Conservation (phyloP, 768 basidiomycete genomes). For the Tulasnella sp. region DNA sequence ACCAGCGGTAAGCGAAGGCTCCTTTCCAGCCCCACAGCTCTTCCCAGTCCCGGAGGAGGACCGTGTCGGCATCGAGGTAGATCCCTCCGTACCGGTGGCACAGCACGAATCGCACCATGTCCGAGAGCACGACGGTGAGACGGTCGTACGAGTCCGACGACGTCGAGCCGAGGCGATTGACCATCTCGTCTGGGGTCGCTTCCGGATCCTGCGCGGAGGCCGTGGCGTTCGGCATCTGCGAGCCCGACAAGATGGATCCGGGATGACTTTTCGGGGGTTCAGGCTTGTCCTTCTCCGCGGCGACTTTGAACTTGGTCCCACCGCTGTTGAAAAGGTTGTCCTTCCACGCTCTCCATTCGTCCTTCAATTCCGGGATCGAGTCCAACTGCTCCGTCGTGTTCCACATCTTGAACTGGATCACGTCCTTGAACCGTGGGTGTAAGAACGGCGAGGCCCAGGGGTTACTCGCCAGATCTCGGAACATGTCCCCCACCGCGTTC, state of each 20-base stretch:
- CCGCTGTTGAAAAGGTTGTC: constrained; percentile 80
- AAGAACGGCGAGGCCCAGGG: constrained; percentile 95
- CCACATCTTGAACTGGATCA: constrained; percentile 94
- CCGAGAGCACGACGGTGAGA: constrained; percentile 84
- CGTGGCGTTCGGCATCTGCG: constrained; percentile 16
- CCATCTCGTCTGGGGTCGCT: constrained; percentile 32
- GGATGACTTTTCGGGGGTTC: constrained; percentile 12
- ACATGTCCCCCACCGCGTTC: constrained; percentile 71
- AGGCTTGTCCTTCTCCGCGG: constrained; percentile 29
- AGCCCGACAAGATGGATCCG: constrained; percentile 23
- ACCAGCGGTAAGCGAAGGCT: constrained; percentile 96
- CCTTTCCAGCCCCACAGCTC: constrained; percentile 96
- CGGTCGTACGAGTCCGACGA: constrained; percentile 81
- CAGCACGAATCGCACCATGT: constrained; percentile 96
- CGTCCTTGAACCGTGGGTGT: constrained; percentile 81
- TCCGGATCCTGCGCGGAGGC: neutral
- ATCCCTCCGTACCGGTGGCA: constrained; percentile 94
- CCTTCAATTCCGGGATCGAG: constrained; percentile 73
- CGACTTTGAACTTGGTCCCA: constrained; percentile 50
- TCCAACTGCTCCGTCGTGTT: constrained; percentile 97
- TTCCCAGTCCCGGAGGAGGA: constrained; percentile 96
- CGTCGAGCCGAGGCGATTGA: constrained; percentile 80
- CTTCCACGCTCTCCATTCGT: constrained; percentile 75
- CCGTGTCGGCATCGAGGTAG: constrained; percentile 93
- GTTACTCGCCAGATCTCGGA: constrained; percentile 57